phyloP scores from a whole-genome alignment of 2,329 filamentous ascomycete species.

The Spiromastix sp. region DNA sequence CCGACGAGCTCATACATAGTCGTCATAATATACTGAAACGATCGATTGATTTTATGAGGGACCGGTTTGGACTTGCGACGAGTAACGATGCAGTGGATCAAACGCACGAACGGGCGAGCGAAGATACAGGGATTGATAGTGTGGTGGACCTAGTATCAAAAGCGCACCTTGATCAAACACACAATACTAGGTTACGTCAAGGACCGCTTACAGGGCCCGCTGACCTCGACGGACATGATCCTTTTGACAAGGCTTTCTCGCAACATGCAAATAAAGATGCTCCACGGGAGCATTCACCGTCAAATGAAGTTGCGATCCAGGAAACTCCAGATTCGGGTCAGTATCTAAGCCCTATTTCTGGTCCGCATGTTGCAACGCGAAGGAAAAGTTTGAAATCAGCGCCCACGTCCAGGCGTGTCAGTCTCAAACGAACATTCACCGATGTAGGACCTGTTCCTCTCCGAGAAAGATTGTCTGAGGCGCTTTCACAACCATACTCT shows the following conservation, averaged over 20 bases:
- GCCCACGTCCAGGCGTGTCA: conserved; percentile 51
- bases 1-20: conserved; percentile 81
- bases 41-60: conserved; percentile 93
- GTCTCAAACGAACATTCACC: conserved; percentile 77
- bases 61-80: conserved; percentile 73
- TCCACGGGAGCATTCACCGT: conserved; percentile 11
- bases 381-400: conserved; percentile 28
- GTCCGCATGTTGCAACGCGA: conserved; percentile 22
- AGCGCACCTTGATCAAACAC: conserved; percentile 60
- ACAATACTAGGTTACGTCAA: conserved; percentile 33
- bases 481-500: conserved; percentile 71
- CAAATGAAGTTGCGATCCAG: conserved; percentile 8
- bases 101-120: conserved; percentile 70
- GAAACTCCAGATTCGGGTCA: conserved; percentile 3
- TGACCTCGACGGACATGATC: conserved; percentile 59
- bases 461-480: conserved; percentile 76
- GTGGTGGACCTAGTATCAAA: conserved; percentile 82
- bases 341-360: conserved; percentile 20
- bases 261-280: conserved; percentile 20
- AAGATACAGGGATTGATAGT: conserved; percentile 77
- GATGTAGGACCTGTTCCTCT: conserved; percentile 65
- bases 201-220: conserved; percentile 76
- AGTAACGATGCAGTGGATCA: conserved; percentile 66
- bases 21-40: conserved; percentile 88
- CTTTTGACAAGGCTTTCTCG: conserved; percentile 76